These are phyloP conservation scores for Modicella reniformis DNA, from an alignment of 371 early-diverging fungal genomes.

Conservation along the genomic window DNA sequence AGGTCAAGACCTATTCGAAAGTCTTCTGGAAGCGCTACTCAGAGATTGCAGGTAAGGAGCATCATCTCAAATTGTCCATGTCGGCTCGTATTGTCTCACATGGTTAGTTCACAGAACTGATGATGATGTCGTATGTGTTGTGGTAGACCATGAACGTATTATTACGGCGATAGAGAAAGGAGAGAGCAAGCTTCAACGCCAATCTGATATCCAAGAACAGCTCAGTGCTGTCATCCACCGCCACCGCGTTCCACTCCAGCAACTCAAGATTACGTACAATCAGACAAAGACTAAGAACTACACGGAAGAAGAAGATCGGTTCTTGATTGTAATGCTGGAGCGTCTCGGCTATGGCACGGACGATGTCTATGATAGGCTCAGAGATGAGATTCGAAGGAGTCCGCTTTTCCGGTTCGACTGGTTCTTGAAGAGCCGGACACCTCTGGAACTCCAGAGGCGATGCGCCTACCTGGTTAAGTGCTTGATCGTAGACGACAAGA, in stretches of 20 bases:
- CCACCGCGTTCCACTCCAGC: conserved; percentile 84
- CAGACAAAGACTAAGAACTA: conserved; percentile 89
- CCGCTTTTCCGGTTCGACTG: conserved; percentile 95
- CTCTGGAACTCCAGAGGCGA: conserved; percentile 82
- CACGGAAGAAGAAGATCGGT: conserved; percentile 95
- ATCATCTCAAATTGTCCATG: not conserved
- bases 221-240: conserved; percentile 77
- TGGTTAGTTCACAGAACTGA: not conserved
- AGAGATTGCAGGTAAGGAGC: conserved; percentile 70
- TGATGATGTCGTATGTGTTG: not conserved
- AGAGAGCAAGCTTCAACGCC: conserved; percentile 81
- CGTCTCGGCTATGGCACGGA: conserved; percentile 90
- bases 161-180: conserved; percentile 90
- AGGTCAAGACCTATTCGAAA: conserved; percentile 83
- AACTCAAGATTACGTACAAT: conserved; percentile 86
- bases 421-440: conserved; percentile 95
- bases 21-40: conserved; percentile 90
- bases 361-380: conserved; percentile 91
- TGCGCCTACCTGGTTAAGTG: conserved; percentile 80
- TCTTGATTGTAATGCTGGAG: conserved; percentile 88
- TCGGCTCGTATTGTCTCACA: not conserved
- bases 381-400: conserved; percentile 83
- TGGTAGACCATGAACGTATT: conserved; percentile 82
- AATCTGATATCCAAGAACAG: conserved; percentile 83
- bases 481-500: conserved; percentile 68